Evolutionary conservation across 345 rosid species (phyloP).

Genomic region (Citrus medica): DNA sequence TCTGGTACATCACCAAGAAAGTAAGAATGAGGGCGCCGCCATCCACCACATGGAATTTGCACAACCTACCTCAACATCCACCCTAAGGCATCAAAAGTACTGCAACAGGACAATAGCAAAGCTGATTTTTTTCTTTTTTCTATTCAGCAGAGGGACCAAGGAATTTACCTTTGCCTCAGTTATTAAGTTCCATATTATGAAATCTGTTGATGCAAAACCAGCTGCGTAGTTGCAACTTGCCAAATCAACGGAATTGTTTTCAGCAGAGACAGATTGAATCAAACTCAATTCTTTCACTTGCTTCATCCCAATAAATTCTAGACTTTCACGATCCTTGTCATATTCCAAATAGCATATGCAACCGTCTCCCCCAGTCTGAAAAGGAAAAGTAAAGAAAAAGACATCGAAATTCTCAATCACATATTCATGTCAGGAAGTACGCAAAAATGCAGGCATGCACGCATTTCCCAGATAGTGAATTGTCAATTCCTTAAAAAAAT

Average conservation of each 20-base stretch:
- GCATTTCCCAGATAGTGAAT: not conserved
- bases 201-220: slow-evolving; percentile 91
- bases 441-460: not conserved
- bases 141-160: not conserved
- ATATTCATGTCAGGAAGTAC: not conserved
- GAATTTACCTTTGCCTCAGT: slow-evolving; percentile 67
- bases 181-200: slow-evolving; percentile 74
- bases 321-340: slow-evolving; percentile 46
- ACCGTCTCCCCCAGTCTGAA: slow-evolving; percentile 96
- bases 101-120: not conserved
- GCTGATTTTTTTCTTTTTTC: not conserved
- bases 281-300: slow-evolving; percentile 85
- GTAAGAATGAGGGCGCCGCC: slow-evolving; percentile 97
- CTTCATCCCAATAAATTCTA: slow-evolving; percentile 90
- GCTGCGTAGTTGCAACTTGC: slow-evolving; percentile 62
- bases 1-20: slow-evolving; percentile 78
- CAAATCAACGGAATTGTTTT: slow-evolving; percentile 27
- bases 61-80: slow-evolving; percentile 57
- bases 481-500: not conserved
- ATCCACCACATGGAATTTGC: slow-evolving; percentile 96
- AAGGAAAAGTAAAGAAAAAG: slow-evolving; percentile 15
- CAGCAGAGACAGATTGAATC: slow-evolving; percentile 57
- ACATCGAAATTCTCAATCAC: slow-evolving; percentile 10
- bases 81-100: slow-evolving; percentile 18
- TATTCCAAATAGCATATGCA: slow-evolving; percentile 87